Percentiles rank a stretch among this genome's conserved stretches.
These are phyloP conservation scores for Coemansia sp. DNA, from an alignment of 192 early-diverging fungal species.

Conservation along the genomic window DNA sequence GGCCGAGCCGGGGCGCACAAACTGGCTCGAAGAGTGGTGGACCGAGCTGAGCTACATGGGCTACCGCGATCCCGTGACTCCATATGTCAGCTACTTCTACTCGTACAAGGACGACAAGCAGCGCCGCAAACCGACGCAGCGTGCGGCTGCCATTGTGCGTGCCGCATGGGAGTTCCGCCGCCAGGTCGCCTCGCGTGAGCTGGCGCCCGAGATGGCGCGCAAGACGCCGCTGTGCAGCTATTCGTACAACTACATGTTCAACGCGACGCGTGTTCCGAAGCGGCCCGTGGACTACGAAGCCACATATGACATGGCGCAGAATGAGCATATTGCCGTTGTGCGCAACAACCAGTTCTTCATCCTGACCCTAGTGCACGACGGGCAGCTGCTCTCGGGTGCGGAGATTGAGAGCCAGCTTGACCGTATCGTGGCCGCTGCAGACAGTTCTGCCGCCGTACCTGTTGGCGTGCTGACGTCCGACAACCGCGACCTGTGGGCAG, in stretches of 20 bases:
- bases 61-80: slow-evolving; percentile 94
- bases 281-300: slow-evolving; percentile 81
- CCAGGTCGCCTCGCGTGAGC: slow-evolving; percentile 68
- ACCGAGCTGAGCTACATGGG: slow-evolving; percentile 90
- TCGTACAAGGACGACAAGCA: slow-evolving; percentile 86
- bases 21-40: slow-evolving; percentile 99
- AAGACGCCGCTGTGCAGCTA: slow-evolving; percentile 79
- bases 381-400: slow-evolving; percentile 73
- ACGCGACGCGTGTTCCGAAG: slow-evolving; percentile 86
- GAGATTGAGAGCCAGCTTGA: slow-evolving; percentile 82
- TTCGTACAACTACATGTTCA: slow-evolving; percentile 97
- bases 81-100: slow-evolving; percentile 97
- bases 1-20: slow-evolving; percentile 66
- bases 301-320: slow-evolving; percentile 65
- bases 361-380: slow-evolving; percentile 71
- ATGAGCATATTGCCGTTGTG: slow-evolving; percentile 84
- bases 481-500: slow-evolving; percentile 92
- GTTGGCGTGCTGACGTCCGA: slow-evolving; percentile 89
- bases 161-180: slow-evolving; percentile 87
- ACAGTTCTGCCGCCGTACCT: slow-evolving; percentile 63
- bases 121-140: slow-evolving; percentile 69
- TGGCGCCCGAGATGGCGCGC: slow-evolving; percentile 81
- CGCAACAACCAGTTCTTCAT: slow-evolving; percentile 90
- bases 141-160: slow-evolving; percentile 88
- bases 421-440: slow-evolving; percentile 66